Evolutionary conservation across 345 rosid species (phyloP).

Genomic region (Citrus reticulata): DNA sequence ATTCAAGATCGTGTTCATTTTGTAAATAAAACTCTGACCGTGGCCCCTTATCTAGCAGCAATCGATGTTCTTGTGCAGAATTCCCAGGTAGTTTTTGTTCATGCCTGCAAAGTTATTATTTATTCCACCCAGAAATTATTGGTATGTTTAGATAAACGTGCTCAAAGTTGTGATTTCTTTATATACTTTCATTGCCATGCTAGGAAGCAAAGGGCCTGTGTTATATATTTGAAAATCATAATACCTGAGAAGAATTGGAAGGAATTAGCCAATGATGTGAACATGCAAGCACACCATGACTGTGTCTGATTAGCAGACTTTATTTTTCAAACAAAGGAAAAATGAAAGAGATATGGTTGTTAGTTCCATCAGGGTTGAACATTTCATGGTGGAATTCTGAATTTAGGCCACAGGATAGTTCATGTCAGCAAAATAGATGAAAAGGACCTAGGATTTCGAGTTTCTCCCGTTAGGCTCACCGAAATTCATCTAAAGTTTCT

Average conservation of each 20-base stretch:
- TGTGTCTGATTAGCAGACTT: neutral
- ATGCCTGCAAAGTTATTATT: neutral
- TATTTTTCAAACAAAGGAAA: neutral
- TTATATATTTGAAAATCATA: neutral
- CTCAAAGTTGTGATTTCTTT: neutral
- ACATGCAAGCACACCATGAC: neutral
- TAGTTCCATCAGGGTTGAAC: neutral
- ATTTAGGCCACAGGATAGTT: neutral
- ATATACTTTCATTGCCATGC: neutral
- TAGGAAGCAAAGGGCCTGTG: neutral
- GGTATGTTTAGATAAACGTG: neutral
- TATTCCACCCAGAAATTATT: neutral
- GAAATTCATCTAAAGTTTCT: neutral
- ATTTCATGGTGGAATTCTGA: neutral
- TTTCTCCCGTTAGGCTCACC: neutral
- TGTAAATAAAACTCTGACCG: constrained; percentile 73
- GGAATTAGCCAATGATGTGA: neutral
- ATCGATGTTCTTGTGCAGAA: constrained; percentile 83
- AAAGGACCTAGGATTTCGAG: neutral
- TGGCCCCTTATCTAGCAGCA: constrained; percentile 78
- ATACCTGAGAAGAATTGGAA: neutral
- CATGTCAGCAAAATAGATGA: neutral
- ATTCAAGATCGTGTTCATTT: constrained; percentile 66
- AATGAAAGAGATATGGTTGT: neutral
- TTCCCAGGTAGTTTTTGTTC: constrained; percentile 51